Percentiles rank a stretch among this genome's conserved stretches.
phyloP scores from a whole-genome alignment of 2,329 filamentous ascomycete species.

The Westerdykella sp. region DNA sequence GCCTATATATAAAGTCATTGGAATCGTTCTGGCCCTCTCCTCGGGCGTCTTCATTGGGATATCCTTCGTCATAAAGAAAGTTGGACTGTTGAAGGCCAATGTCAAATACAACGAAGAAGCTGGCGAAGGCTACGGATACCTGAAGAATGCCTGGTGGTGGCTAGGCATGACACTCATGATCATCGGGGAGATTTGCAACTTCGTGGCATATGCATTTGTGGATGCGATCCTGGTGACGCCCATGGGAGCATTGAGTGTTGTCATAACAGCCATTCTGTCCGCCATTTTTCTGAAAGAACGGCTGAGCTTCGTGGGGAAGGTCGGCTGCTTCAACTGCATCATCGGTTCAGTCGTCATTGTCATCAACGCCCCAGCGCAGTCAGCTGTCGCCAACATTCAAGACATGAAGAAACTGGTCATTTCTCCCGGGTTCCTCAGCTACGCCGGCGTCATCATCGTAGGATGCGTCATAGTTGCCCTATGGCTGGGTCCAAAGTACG shows the following conservation, averaged over 20 bases:
- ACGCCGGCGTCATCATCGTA: constrained; percentile 74
- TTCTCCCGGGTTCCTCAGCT: constrained; percentile 76
- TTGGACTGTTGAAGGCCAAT: constrained; percentile 84
- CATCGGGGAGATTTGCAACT: constrained; percentile 91
- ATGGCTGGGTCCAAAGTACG: constrained; percentile 80
- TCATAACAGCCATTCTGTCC: constrained; percentile 83
- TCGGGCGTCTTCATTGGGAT: constrained; percentile 90
- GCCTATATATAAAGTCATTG: constrained; percentile 71
- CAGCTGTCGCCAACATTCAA: constrained; percentile 79
- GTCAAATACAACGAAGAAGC: constrained; percentile 94
- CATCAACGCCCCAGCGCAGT: constrained; percentile 82
- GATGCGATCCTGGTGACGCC: constrained; percentile 94
- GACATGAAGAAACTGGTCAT: constrained; percentile 88
- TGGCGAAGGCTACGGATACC: constrained; percentile 92
- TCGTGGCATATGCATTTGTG: constrained; percentile 93
- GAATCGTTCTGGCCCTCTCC: constrained; percentile 75
- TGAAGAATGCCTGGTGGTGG: constrained; percentile 97
- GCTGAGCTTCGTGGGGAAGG: constrained; percentile 90
- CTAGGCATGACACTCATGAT: constrained; percentile 95
- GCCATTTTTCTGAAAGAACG: constrained; percentile 95
- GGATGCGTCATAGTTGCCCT: constrained; percentile 66
- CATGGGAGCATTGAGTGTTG: constrained; percentile 82
- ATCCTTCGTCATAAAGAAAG: constrained; percentile 94
- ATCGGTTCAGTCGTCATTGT: constrained; percentile 90
- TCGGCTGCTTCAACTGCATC: constrained; percentile 92